Conservation (phyloP, 2,329 filamentous ascomycete genomes). For the Calonectria montana region DNA sequence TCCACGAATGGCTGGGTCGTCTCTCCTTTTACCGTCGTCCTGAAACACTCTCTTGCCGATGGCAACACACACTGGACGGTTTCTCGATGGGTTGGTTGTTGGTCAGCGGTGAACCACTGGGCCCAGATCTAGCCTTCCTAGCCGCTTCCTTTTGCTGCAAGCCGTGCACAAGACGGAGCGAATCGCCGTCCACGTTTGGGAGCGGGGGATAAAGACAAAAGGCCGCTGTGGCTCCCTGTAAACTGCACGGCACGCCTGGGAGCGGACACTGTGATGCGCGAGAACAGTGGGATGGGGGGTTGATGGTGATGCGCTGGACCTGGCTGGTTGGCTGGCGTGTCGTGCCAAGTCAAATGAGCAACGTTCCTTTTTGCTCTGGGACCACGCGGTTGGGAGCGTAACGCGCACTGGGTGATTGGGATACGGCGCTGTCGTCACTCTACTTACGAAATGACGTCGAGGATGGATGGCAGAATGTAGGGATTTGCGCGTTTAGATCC, state of each 20-base stretch:
- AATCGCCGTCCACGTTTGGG: constrained; percentile 1
- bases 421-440: background rate
- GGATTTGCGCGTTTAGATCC: constrained; percentile 16
- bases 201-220: background rate
- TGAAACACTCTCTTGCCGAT: constrained; percentile 3
- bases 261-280: background rate
- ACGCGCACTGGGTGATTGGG: background rate
- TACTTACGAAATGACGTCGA: background rate
- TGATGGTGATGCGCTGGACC: background rate
- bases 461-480: constrained; percentile 6
- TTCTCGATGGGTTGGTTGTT: constrained; percentile 8
- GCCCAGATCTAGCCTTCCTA: constrained; percentile 21
- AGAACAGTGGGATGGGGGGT: background rate
- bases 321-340: constrained; percentile 5
- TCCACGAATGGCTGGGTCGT: constrained; percentile 2
- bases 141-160: constrained; percentile 16
- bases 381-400: constrained; percentile 17
- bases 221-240: background rate
- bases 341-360: constrained; percentile 13
- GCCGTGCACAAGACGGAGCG: background rate
- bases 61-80: background rate
- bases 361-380: constrained; percentile 8
- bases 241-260: background rate
- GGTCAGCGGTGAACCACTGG: constrained; percentile 18
- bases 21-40: background rate